phyloP scores from a whole-genome alignment of 371 early-diverging fungal species.

The Mortierella sp. region DNA sequence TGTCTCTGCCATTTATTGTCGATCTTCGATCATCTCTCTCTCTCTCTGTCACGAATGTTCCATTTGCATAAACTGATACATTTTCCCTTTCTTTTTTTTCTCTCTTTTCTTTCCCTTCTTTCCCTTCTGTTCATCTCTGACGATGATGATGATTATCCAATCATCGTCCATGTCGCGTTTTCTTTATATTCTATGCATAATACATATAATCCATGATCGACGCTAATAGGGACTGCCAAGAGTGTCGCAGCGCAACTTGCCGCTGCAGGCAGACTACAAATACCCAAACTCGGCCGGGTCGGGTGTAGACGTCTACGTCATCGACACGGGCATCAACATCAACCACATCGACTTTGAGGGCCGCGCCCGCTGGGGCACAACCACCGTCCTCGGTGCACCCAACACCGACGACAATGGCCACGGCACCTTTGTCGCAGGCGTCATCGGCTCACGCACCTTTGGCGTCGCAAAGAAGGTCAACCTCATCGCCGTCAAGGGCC shows the following conservation, averaged over 20 bases:
- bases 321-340: constrained; percentile 85
- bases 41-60: background rate
- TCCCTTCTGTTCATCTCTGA: no score
- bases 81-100: constrained; percentile 13
- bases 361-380: constrained; percentile 76
- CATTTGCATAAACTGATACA: background rate
- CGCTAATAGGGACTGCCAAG: constrained; percentile 72
- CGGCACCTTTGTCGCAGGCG: constrained; percentile 77
- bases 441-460: constrained; percentile 70
- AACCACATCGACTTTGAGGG: constrained; percentile 83
- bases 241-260: constrained; percentile 63
- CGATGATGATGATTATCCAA: background rate
- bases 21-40: background rate
- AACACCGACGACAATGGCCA: constrained; percentile 70
- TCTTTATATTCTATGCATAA: background rate
- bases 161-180: background rate
- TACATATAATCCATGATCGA: background rate
- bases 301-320: constrained; percentile 82
- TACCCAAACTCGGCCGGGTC: constrained; percentile 63
- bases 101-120: background rate
- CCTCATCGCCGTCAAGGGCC: constrained; percentile 76
- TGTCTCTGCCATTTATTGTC: no score
- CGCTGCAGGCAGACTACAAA: constrained; percentile 39
- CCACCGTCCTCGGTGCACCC: constrained; percentile 63
- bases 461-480: constrained; percentile 81